Percentiles rank a stretch among this genome's conserved stretches.
phyloP scores from a whole-genome alignment of 257 asterid species.

The Scutellaria galericulata region DNA sequence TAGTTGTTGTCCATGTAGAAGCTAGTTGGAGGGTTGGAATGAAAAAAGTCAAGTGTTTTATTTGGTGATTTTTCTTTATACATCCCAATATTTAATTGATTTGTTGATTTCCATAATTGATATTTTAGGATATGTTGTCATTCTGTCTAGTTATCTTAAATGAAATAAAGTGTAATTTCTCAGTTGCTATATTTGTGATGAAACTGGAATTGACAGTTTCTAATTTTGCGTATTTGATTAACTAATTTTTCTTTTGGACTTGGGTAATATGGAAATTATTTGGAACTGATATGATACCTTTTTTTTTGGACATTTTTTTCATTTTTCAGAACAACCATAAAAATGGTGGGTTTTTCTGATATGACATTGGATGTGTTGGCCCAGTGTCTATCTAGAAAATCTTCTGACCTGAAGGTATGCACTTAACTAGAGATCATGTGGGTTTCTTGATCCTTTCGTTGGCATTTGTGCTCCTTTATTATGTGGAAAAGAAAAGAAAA shows the following conservation, averaged over 20 bases:
- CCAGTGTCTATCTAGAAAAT: slow-evolving; percentile 68
- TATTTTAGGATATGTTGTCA: slow-evolving; percentile 12
- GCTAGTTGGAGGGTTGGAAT: neutral
- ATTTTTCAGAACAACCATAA: slow-evolving; percentile 60
- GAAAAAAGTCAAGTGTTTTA: neutral
- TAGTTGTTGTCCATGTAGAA: slow-evolving; percentile 4
- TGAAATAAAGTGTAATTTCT: slow-evolving; percentile 5
- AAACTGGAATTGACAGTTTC: slow-evolving; percentile 14
- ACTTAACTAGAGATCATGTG: slow-evolving; percentile 30
- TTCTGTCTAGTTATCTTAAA: slow-evolving; percentile 20
- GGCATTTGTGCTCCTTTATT: slow-evolving; percentile 35
- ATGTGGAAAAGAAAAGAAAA: slow-evolving; percentile 40
- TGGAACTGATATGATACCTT: slow-evolving; percentile 24
- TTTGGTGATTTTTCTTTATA: neutral
- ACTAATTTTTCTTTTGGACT: slow-evolving; percentile 21
- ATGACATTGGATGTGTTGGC: slow-evolving; percentile 66
- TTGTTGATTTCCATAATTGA: slow-evolving; percentile 1
- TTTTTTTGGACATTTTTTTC: neutral
- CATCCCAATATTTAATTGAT: slow-evolving; percentile 1
- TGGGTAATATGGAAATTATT: slow-evolving; percentile 2
- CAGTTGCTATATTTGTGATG: slow-evolving; percentile 15
- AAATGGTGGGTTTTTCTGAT: slow-evolving; percentile 66
- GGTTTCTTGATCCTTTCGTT: slow-evolving; percentile 26
- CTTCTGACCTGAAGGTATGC: slow-evolving; percentile 78
- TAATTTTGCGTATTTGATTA: slow-evolving; percentile 1